Evolutionary conservation across 1,139 yeast species (phyloP).

Genomic region (Sugiyamaella xylanicola): DNA sequence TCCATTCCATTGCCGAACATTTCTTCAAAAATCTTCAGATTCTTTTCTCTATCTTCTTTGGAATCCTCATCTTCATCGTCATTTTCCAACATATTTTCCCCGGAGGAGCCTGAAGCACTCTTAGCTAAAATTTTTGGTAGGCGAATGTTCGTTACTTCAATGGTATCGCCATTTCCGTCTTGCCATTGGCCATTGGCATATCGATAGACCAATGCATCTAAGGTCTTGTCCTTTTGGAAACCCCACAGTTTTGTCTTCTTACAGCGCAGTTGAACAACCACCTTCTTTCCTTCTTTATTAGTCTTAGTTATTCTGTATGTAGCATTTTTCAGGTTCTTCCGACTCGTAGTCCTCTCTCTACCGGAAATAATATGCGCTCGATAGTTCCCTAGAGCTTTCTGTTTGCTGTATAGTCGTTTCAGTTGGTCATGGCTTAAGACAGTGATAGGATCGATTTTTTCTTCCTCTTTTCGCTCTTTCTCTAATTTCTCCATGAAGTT

Average conservation of each 20-base stretch:
- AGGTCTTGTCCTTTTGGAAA: slow-evolving; percentile 62
- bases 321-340: slow-evolving; percentile 56
- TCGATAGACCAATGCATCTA: slow-evolving; percentile 62
- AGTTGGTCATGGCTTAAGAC: slow-evolving; percentile 47
- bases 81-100: slow-evolving; percentile 29
- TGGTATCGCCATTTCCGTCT: slow-evolving; percentile 77
- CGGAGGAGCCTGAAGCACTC: slow-evolving; percentile 43
- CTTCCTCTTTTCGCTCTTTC: slow-evolving; percentile 44
- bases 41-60: slow-evolving; percentile 32
- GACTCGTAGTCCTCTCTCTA: slow-evolving; percentile 56
- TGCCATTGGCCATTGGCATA: slow-evolving; percentile 75
- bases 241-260: slow-evolving; percentile 90
- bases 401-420: slow-evolving; percentile 43
- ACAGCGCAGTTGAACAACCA: slow-evolving; percentile 49
- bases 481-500: slow-evolving; percentile 51
- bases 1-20: slow-evolving; percentile 47
- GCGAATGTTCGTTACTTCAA: slow-evolving; percentile 50
- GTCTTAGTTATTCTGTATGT: slow-evolving; percentile 68
- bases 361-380: slow-evolving; percentile 62
- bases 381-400: slow-evolving; percentile 40
- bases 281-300: slow-evolving; percentile 54
- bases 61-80: slow-evolving; percentile 30
- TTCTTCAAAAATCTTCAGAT: slow-evolving; percentile 31
- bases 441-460: slow-evolving; percentile 40
- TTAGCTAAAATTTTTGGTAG: slow-evolving; percentile 22